These are phyloP conservation scores for Gastrodia elata DNA, from an alignment of 106 monocot genomes.

Conservation along the genomic window DNA sequence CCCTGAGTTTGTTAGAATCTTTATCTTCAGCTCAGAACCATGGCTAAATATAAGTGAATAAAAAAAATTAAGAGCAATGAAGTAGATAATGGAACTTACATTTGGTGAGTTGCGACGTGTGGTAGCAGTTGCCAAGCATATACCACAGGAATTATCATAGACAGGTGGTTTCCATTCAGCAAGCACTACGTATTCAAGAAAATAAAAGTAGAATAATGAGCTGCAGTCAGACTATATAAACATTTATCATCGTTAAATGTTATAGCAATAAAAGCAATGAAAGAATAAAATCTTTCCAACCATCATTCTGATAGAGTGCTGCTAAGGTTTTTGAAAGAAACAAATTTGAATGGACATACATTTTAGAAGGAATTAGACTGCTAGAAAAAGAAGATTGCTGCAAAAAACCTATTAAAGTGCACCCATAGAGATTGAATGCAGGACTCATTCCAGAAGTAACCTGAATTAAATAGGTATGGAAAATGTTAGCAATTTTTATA, in stretches of 20 bases:
- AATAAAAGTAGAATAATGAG: not conserved
- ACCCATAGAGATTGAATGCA: conserved; percentile 91
- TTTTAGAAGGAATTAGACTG: not conserved
- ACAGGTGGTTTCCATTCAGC: conserved; percentile 99
- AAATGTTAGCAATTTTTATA: not conserved
- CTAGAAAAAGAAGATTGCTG: not conserved
- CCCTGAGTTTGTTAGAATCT: no score
- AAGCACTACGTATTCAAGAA: conserved; percentile 54
- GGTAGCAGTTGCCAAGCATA: conserved; percentile 82
- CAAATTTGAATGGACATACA: not conserved
- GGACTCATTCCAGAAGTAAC: conserved; percentile 99
- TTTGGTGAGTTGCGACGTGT: conserved; percentile 95
- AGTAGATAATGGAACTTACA: conserved; percentile 32
- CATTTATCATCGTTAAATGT: not conserved
- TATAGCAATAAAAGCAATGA: not conserved
- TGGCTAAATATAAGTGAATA: not conserved
- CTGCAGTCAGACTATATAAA: not conserved
- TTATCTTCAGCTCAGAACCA: no score
- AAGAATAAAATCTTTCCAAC: not conserved
- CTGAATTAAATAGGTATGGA: conserved; percentile 24
- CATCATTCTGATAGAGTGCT: not conserved
- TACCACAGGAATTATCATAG: conserved; percentile 80
- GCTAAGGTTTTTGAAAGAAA: not conserved
- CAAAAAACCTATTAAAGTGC: conserved; percentile 82
- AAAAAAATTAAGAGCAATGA: not conserved